Conservation (phyloP, 1,284 basidiomycete species). For the Meira miltonrushii region DNA sequence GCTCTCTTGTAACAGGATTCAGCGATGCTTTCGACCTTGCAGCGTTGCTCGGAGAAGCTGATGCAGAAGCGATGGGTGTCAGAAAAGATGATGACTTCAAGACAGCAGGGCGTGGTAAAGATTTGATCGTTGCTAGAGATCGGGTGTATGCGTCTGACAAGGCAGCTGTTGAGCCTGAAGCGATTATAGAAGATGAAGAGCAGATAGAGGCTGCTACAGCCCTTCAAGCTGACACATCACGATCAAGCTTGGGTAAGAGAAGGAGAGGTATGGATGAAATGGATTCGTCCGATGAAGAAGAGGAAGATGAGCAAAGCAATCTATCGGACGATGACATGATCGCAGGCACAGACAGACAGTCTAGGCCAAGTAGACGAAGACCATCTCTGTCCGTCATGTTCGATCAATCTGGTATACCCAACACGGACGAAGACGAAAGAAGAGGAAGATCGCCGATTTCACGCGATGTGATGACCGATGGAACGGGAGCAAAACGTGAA, state of each 20-base stretch:
- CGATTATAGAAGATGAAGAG: not conserved
- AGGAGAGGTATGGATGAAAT: conserved; percentile 3
- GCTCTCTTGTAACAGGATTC: conserved; percentile 28
- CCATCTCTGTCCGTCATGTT: conserved; percentile 8
- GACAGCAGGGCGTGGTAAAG: conserved; percentile 7
- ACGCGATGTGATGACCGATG: not conserved
- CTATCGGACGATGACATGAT: conserved; percentile 7
- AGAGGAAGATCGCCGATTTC: conserved; percentile 8
- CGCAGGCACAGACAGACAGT: not conserved
- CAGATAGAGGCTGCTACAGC: not conserved
- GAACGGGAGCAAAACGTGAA: not conserved
- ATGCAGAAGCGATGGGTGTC: conserved; percentile 41
- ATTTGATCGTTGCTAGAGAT: conserved; percentile 16
- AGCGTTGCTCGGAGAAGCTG: conserved; percentile 46
- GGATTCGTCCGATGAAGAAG: conserved; percentile 11
- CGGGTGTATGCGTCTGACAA: conserved; percentile 13
- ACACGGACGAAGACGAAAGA: not conserved
- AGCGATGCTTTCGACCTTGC: conserved; percentile 48
- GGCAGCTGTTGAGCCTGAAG: conserved; percentile 11
- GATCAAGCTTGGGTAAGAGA: conserved; percentile 11
- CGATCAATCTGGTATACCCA: not conserved
- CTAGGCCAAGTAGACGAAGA: conserved; percentile 5
- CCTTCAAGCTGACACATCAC: not conserved
- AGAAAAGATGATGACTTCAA: conserved; percentile 8
- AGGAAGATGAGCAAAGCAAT: conserved; percentile 10